phyloP scores from a whole-genome alignment of 163 green algal species.

The Scenedesmus sp. region DNA sequence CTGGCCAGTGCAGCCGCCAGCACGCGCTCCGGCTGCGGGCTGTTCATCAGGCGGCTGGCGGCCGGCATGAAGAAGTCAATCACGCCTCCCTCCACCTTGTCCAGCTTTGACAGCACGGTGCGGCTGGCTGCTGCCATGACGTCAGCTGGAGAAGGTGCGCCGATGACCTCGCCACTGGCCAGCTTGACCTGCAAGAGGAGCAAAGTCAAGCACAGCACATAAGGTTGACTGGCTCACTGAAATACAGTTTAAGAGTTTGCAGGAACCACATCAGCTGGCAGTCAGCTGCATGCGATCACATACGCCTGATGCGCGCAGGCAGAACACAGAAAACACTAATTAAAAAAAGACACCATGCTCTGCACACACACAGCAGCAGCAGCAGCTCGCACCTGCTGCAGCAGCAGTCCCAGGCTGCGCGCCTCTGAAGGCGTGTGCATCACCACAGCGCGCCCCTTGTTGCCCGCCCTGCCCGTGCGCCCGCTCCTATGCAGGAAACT shows the following conservation, averaged over 20 bases:
- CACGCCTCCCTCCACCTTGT: slow-evolving; percentile 71
- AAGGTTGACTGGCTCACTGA: neutral
- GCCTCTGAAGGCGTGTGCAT: slow-evolving; percentile 80
- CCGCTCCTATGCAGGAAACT: slow-evolving; percentile 93
- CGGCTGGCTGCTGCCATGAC: slow-evolving; percentile 39
- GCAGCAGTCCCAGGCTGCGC: slow-evolving; percentile 64
- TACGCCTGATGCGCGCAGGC: too few relatives aligned
- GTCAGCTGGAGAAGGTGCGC: slow-evolving; percentile 65
- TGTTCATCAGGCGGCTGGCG: slow-evolving; percentile 83
- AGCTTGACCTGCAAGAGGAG: slow-evolving; percentile 44
- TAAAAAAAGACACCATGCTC: too few relatives aligned
- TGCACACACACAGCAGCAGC: too few relatives aligned
- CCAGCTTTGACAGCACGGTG: slow-evolving; percentile 80
- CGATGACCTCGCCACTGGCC: slow-evolving; percentile 63
- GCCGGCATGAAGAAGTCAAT: slow-evolving; percentile 88
- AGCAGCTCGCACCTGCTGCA: slow-evolving; percentile 61
- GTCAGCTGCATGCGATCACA: too few relatives aligned
- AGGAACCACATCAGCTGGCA: too few relatives aligned
- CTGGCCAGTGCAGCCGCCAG: slow-evolving; percentile 90
- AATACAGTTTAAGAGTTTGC: too few relatives aligned
- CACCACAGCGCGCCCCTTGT: slow-evolving; percentile 90
- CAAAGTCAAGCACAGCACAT: neutral
- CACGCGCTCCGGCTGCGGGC: slow-evolving; percentile 72
- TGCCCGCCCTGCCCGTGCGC: slow-evolving; percentile 93
- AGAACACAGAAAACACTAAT: too few relatives aligned